Evolutionary conservation across 2,329 filamentous ascomycete species (phyloP).

Genomic region (Cadophora malorum): DNA sequence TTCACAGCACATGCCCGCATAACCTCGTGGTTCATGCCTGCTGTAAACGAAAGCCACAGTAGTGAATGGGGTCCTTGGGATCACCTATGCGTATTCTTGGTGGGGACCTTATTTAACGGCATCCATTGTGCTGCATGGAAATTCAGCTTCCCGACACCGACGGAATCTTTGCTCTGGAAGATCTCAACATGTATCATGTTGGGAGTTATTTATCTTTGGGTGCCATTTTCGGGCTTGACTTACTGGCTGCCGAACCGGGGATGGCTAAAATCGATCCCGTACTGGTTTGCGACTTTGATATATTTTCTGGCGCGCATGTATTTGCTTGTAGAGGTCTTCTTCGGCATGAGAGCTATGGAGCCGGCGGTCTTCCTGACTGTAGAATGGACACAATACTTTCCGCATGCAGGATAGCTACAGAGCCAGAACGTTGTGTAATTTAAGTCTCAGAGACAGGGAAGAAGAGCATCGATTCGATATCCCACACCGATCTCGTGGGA

Average conservation of each 20-base stretch:
- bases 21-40: conserved; percentile 9
- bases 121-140: conserved; percentile 10
- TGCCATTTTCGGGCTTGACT: not conserved
- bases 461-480: too few species aligned
- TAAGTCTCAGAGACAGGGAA: too few species aligned
- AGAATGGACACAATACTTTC: not conserved
- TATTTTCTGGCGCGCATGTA: conserved; percentile 9
- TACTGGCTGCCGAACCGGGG: not conserved
- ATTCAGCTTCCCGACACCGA: not conserved
- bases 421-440: not conserved
- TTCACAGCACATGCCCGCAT: conserved; percentile 11
- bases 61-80: conserved; percentile 7
- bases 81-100: not conserved
- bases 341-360: conserved; percentile 7
- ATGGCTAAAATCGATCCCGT: not conserved
- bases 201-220: conserved; percentile 9
- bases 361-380: conserved; percentile 1
- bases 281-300: conserved; percentile 11
- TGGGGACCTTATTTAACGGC: not conserved
- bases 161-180: conserved; percentile 3
- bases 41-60: conserved; percentile 5
- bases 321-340: not conserved
- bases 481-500: too few species aligned
- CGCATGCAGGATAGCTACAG: not conserved
- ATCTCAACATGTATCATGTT: conserved; percentile 10